A percentile compares a stretch with the other conserved stretches of the same genome.
Evolutionary conservation across 2,329 filamentous ascomycete species (phyloP).

Genomic region (Trichoderma sp.): DNA sequence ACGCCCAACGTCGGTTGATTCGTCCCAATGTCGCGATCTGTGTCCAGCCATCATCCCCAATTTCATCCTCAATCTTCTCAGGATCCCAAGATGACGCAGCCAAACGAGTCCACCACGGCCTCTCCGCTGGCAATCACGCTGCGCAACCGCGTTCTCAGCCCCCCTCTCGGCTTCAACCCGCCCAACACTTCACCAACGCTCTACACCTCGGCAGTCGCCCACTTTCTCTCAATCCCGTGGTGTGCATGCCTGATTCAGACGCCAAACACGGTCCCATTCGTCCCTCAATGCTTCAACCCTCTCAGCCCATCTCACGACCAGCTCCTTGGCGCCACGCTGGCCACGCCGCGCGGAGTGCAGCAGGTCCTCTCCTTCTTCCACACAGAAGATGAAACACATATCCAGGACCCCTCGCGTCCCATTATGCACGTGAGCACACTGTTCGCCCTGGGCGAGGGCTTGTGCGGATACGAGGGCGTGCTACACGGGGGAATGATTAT

Average conservation of each 20-base stretch:
- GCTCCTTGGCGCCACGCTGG: constrained; percentile 42
- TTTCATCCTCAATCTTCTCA: neutral
- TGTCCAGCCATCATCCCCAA: neutral
- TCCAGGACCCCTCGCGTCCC: constrained; percentile 34
- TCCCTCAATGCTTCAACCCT: constrained; percentile 43
- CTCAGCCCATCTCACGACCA: constrained; percentile 39
- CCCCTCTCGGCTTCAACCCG: constrained; percentile 38
- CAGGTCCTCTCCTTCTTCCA: constrained; percentile 45
- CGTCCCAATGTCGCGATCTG: neutral
- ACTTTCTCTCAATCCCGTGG: constrained; percentile 46
- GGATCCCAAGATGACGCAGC: neutral
- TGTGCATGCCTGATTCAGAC: constrained; percentile 39
- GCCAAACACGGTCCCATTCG: constrained; percentile 39
- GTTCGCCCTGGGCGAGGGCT: constrained; percentile 41
- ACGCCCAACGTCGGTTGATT: neutral
- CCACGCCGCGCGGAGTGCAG: constrained; percentile 35
- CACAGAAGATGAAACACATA: constrained; percentile 35
- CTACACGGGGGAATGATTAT: constrained; percentile 45
- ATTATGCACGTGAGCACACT: constrained; percentile 40
- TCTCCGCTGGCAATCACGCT: constrained; percentile 30
- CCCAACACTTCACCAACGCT: constrained; percentile 35
- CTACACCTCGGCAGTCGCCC: constrained; percentile 36
- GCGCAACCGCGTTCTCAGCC: constrained; percentile 39
- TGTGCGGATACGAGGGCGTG: constrained; percentile 41
- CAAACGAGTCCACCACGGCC: neutral